Evolutionary conservation across 129 eudicot genomes (phyloP).

Genomic region (Tanacetum coccineum): DNA sequence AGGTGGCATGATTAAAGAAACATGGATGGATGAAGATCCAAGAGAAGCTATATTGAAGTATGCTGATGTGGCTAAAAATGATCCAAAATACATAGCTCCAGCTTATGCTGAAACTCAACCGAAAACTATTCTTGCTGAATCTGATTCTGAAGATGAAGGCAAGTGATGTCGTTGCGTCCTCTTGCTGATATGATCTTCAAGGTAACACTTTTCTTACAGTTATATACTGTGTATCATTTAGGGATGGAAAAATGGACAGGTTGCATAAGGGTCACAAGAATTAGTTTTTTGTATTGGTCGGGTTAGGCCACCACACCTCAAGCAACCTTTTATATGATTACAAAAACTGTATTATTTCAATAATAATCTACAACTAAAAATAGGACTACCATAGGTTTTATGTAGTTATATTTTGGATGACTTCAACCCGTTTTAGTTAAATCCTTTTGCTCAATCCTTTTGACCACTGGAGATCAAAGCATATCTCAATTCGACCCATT

Average conservation of each 20-base stretch:
- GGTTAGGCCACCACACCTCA: not conserved
- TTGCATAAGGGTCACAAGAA: not conserved
- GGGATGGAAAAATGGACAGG: not conserved
- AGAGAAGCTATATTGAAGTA: conserved; percentile 94
- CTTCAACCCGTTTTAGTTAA: not conserved
- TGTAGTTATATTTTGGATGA: not conserved
- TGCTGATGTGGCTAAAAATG: conserved; percentile 94
- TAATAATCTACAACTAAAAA: not conserved
- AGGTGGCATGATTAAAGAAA: conserved; percentile 97
- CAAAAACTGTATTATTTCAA: not conserved
- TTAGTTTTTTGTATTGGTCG: not conserved
- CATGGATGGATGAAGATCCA: conserved; percentile 99
- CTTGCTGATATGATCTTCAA: conserved; percentile 9
- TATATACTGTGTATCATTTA: not conserved
- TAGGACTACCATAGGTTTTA: not conserved
- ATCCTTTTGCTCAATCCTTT: not conserved
- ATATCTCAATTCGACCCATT: not conserved
- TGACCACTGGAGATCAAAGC: not conserved
- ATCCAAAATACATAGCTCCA: conserved; percentile 90
- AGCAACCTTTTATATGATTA: not conserved
- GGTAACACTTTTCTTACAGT: conserved; percentile 12
- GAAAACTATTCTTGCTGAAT: conserved; percentile 64
- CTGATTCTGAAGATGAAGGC: conserved; percentile 92
- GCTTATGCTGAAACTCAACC: conserved; percentile 98
- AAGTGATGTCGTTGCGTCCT: conserved; percentile 26